Conservation (phyloP, 352 stramenopile species). For the Globisporangium orthogonon region DNA sequence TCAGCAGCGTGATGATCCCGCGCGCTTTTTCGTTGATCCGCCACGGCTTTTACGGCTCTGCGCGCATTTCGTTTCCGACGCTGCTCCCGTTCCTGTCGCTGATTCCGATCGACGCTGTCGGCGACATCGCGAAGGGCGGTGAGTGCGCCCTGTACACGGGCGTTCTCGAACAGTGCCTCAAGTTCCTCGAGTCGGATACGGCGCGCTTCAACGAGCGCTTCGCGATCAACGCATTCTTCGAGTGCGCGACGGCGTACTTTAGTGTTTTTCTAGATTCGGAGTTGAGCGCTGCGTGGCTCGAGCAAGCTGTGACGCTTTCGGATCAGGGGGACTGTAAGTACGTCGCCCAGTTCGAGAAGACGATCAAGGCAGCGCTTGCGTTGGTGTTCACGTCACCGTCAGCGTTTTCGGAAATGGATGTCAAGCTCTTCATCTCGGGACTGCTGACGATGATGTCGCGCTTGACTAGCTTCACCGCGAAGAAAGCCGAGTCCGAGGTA, state of each 20-base stretch:
- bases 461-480: slow-evolving; percentile 23
- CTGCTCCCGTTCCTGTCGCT: slow-evolving; percentile 69
- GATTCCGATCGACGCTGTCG: slow-evolving; percentile 50
- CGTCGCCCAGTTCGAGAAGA: slow-evolving; percentile 62
- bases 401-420: slow-evolving; percentile 25
- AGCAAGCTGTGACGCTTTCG: slow-evolving; percentile 4
- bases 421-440: slow-evolving; percentile 30
- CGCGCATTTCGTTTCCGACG: slow-evolving; percentile 55
- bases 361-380: slow-evolving; percentile 33
- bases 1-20: slow-evolving; percentile 51
- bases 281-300: slow-evolving; percentile 25
- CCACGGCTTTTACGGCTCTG: slow-evolving; percentile 74
- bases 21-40: slow-evolving; percentile 65
- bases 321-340: slow-evolving; percentile 26
- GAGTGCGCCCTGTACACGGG: slow-evolving; percentile 48
- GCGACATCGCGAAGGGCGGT: slow-evolving; percentile 28
- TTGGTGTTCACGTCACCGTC: slow-evolving; percentile 27
- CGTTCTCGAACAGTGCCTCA: slow-evolving; percentile 61
- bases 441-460: slow-evolving; percentile 39
- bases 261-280: slow-evolving; percentile 53
- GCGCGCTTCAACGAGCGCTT: slow-evolving; percentile 43
- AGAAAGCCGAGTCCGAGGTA: slow-evolving; percentile 10
- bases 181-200: slow-evolving; percentile 57
- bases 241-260: slow-evolving; percentile 66
- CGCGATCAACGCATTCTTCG: slow-evolving; percentile 57